Conservation (phyloP, 306 rosid species). For the Corylus avellana region DNA sequence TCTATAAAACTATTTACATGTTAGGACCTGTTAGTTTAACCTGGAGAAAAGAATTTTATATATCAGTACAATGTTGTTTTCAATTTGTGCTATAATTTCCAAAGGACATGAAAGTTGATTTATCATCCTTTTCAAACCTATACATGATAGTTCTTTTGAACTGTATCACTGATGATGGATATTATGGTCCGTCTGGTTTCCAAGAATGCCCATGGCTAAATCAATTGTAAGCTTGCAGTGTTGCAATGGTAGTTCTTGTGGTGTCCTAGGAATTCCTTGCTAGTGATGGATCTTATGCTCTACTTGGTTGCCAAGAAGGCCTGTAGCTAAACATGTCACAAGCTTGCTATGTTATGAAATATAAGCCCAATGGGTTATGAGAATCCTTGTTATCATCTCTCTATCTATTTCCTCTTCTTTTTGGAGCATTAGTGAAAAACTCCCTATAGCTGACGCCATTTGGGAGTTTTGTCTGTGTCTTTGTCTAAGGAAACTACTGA, state of each 20-base stretch:
- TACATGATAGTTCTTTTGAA: not conserved
- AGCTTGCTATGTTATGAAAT: not conserved
- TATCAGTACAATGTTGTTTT: not conserved
- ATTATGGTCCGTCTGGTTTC: not conserved
- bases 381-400: too few relatives aligned
- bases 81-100: not conserved
- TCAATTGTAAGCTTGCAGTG: not conserved
- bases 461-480: too few relatives aligned
- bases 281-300: not conserved
- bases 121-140: not conserved
- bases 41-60: not conserved
- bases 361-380: too few relatives aligned
- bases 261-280: not conserved
- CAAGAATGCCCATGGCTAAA: not conserved
- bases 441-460: too few relatives aligned
- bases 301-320: not conserved
- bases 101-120: not conserved
- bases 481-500: too few relatives aligned
- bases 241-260: not conserved
- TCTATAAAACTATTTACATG: not conserved
- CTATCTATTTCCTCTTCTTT: not conserved
- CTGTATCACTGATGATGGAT: not conserved
- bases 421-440: not conserved
- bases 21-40: not conserved
- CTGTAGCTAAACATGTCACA: not conserved